phyloP scores from a whole-genome alignment of 2,329 filamentous ascomycete genomes.

The Fusarium mexicanum region DNA sequence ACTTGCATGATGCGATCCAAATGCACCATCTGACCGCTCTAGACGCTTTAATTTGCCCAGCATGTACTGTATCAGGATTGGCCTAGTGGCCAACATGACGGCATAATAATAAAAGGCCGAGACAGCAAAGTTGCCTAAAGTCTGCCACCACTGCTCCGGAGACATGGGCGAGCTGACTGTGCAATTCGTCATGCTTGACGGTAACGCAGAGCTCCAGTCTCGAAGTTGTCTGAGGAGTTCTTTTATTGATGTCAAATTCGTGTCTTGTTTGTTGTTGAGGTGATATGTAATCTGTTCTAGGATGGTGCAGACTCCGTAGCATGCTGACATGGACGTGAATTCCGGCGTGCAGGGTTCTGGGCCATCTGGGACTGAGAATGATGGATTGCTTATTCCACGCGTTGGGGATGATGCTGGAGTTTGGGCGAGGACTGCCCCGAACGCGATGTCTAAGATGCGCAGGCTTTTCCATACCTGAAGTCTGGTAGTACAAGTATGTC shows the following conservation, averaged over 20 bases:
- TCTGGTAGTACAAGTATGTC: accelerated
- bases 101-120: neutral
- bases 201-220: neutral
- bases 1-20: neutral
- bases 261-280: neutral
- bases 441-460: neutral
- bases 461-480: conserved; percentile 1
- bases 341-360: neutral
- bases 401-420: neutral
- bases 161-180: neutral
- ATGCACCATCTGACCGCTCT: neutral
- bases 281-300: neutral
- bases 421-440: neutral
- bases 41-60: neutral
- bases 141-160: neutral
- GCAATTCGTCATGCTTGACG: neutral
- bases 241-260: neutral
- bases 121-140: neutral
- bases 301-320: neutral
- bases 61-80: neutral
- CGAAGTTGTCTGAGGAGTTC: neutral
- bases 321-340: neutral
- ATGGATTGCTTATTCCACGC: neutral
- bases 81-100: neutral
- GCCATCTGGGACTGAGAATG: neutral